These are phyloP conservation scores for Penicillium longicatenatum DNA, from an alignment of 495 filamentous ascomycete genomes.

Conservation along the genomic window DNA sequence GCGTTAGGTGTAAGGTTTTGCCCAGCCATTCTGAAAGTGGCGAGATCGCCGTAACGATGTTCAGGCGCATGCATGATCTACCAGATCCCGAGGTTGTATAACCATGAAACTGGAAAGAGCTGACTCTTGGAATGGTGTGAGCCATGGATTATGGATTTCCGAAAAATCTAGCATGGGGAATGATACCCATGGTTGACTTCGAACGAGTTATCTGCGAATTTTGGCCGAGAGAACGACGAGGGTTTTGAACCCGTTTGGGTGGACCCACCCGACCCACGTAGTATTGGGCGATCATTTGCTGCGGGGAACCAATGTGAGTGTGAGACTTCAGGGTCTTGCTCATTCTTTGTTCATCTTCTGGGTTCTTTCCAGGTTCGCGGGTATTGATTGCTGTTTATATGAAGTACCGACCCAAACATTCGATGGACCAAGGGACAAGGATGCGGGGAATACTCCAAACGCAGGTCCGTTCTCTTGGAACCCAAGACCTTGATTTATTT, in stretches of 20 bases:
- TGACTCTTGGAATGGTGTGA: not conserved
- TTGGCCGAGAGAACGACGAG: constrained; percentile 33
- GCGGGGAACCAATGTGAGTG: not conserved
- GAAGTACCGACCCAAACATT: not conserved
- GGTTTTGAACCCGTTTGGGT: not conserved
- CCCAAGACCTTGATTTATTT: too few relatives aligned
- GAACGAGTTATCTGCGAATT: constrained; percentile 22
- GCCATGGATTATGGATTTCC: not conserved
- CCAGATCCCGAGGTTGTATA: not conserved
- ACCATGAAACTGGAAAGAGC: not conserved
- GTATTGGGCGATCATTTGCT: not conserved
- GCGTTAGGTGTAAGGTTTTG: not conserved
- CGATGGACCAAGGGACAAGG: too few relatives aligned
- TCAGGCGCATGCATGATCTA: not conserved
- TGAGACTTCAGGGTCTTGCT: not conserved
- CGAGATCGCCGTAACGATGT: not conserved
- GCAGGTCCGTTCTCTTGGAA: too few relatives aligned
- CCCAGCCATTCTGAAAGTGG: not conserved
- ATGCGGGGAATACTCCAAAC: too few relatives aligned
- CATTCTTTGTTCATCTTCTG: not conserved
- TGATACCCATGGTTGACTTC: not conserved
- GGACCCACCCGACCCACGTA: not conserved
- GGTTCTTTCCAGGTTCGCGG: not conserved
- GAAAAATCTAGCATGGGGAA: too few relatives aligned
- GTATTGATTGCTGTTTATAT: too few relatives aligned